Evolutionary conservation across 345 rosid species (phyloP).

Genomic region (Rubroshorea leprosula): DNA sequence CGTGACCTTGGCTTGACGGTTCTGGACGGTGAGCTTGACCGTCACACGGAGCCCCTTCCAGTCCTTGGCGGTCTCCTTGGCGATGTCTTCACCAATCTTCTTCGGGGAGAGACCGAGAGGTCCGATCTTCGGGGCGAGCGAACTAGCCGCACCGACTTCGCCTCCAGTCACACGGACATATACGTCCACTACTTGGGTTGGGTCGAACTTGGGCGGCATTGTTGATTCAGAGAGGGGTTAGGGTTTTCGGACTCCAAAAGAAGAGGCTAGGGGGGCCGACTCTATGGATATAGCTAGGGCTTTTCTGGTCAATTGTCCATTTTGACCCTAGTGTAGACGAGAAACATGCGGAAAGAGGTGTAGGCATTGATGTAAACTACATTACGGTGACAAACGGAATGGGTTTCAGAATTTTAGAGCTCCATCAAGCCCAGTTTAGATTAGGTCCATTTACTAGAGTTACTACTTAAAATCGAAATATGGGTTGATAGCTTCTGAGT

Average conservation of each 20-base stretch:
- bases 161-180: conserved; percentile 68
- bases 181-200: conserved; percentile 56
- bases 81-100: conserved; percentile 55
- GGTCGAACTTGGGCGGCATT: conserved; percentile 75
- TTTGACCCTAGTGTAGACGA: too few species aligned
- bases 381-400: too few species aligned
- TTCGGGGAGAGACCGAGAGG: conserved; percentile 44
- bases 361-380: too few species aligned
- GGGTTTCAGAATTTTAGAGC: too few species aligned
- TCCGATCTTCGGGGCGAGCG: conserved; percentile 47
- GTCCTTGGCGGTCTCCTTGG: conserved; percentile 65
- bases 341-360: too few species aligned
- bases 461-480: too few species aligned
- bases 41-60: conserved; percentile 70
- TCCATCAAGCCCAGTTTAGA: too few species aligned
- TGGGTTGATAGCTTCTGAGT: too few species aligned
- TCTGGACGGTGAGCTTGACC: conserved; percentile 64
- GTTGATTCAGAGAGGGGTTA: conserved; percentile 1
- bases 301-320: conserved; percentile 19
- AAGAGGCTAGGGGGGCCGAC: background rate
- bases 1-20: conserved; percentile 57
- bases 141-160: conserved; percentile 62
- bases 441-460: too few species aligned
- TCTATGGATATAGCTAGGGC: conserved; percentile 21
- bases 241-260: conserved; percentile 2